Percentiles rank a stretch among this genome's conserved stretches.
phyloP scores from a whole-genome alignment of 805 yeast genomes.

The Cyberlindnera suaveolens region DNA sequence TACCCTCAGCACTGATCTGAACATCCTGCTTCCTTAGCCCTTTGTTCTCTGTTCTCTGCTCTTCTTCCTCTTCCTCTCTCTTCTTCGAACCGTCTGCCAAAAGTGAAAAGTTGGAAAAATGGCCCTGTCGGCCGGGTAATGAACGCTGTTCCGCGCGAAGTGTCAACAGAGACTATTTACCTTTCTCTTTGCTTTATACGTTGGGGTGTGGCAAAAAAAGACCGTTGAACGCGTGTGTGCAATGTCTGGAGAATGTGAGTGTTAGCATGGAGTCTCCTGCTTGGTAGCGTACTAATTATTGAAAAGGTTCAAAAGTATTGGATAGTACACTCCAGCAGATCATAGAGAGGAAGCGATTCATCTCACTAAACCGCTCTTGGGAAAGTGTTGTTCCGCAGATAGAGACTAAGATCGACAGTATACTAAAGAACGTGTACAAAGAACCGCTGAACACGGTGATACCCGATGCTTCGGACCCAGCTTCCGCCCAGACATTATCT shows the following conservation, averaged over 20 bases:
- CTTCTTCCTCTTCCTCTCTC: neutral
- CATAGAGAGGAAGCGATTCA: neutral
- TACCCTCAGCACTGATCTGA: slow-evolving; percentile 9
- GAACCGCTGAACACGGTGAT: slow-evolving; percentile 1
- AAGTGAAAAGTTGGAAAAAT: neutral
- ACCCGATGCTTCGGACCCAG: slow-evolving; percentile 8
- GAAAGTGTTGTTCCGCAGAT: neutral
- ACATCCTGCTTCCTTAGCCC: slow-evolving; percentile 3
- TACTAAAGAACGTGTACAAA: slow-evolving; percentile 6
- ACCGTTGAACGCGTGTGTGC: too few species aligned
- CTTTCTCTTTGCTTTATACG: too few species aligned
- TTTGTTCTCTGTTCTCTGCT: neutral
- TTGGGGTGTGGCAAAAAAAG: too few species aligned
- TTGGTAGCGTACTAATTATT: too few species aligned
- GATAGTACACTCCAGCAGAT: neutral
- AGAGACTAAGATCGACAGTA: slow-evolving; percentile 2
- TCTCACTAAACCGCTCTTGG: neutral
- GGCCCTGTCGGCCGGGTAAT: neutral
- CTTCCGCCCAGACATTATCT: neutral
- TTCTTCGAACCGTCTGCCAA: neutral
- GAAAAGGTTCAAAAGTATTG: neutral
- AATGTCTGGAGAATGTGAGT: too few species aligned
- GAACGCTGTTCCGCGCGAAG: too few species aligned
- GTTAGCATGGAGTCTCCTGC: too few species aligned
- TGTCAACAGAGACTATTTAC: too few species aligned